A percentile compares a stretch with the other conserved stretches of the same genome.
Evolutionary conservation across 2,329 filamentous ascomycete species (phyloP).

Genomic region (Sarocladiaceae sp.): DNA sequence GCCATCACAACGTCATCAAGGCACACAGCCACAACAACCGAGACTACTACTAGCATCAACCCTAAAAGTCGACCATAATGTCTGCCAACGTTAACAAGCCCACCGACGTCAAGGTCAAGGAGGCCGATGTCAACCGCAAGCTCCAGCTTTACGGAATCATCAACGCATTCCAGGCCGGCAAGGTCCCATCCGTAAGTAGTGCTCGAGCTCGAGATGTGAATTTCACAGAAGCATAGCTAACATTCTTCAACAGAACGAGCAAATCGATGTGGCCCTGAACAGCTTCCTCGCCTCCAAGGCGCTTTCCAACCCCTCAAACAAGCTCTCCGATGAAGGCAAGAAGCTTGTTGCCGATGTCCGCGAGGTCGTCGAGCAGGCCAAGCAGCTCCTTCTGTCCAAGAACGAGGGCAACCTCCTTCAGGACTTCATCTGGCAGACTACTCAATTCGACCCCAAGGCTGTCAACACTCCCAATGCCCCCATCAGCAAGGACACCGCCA

Average conservation of each 20-base stretch:
- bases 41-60: neutral
- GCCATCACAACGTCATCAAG: neutral
- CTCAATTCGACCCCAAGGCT: constrained; percentile 63
- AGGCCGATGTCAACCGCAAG: constrained; percentile 87
- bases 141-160: constrained; percentile 92
- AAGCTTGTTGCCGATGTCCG: constrained; percentile 72
- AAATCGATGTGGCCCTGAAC: constrained; percentile 93
- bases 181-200: constrained; percentile 75
- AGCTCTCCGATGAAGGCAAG: constrained; percentile 79
- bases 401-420: constrained; percentile 93
- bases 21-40: neutral
- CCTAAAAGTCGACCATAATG: constrained; percentile 22
- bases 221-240: neutral
- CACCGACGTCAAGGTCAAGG: constrained; percentile 69
- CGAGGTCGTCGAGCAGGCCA: constrained; percentile 78
- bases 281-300: constrained; percentile 72
- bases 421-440: constrained; percentile 94
- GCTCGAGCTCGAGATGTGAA: neutral
- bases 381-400: constrained; percentile 82
- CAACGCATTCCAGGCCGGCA: constrained; percentile 79
- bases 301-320: constrained; percentile 65
- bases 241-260: constrained; percentile 64
- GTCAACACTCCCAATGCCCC: constrained; percentile 61
- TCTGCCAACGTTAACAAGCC: constrained; percentile 64
- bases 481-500: constrained; percentile 69